These are phyloP conservation scores for Piper longum DNA, from an alignment of 164 flowering plant genomes.

Conservation along the genomic window DNA sequence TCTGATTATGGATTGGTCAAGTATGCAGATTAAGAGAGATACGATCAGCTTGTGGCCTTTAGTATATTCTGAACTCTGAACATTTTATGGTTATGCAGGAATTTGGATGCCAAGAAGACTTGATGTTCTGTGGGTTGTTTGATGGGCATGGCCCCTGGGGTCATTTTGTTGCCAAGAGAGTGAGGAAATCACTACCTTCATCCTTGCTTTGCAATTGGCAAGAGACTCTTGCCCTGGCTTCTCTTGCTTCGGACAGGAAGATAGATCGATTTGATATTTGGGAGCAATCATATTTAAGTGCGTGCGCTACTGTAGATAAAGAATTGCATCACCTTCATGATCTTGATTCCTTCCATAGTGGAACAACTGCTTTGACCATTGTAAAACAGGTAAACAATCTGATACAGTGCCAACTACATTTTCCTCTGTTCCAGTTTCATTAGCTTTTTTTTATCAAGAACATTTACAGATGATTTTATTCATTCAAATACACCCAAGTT, in stretches of 20 bases:
- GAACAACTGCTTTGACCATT: slow-evolving; percentile 68
- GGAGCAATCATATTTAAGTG: slow-evolving; percentile 55
- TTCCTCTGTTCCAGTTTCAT: background rate
- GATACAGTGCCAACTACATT: background rate
- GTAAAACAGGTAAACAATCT: slow-evolving; percentile 57
- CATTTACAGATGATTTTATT: too few relatives aligned
- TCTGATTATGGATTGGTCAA: too few relatives aligned
- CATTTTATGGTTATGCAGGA: slow-evolving; percentile 21
- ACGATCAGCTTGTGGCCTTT: too few relatives aligned
- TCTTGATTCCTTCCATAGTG: slow-evolving; percentile 63
- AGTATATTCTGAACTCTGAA: too few relatives aligned
- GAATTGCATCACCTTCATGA: slow-evolving; percentile 42
- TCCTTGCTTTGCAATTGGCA: slow-evolving; percentile 68
- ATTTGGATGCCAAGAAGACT: slow-evolving; percentile 77
- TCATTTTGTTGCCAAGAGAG: slow-evolving; percentile 57
- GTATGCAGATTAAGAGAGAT: too few relatives aligned
- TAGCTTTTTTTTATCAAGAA: too few relatives aligned
- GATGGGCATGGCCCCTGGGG: slow-evolving; percentile 98
- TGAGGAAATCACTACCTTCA: slow-evolving; percentile 51
- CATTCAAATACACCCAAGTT: too few relatives aligned
- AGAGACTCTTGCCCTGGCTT: slow-evolving; percentile 34
- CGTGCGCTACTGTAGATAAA: slow-evolving; percentile 60
- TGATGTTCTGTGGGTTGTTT: slow-evolving; percentile 78
- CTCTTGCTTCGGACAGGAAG: slow-evolving; percentile 23
- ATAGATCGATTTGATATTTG: slow-evolving; percentile 36